Base-by-base conservation (phyloP, 495 filamentous ascomycete genomes). In the Evansstolkia leycettana region DNA sequence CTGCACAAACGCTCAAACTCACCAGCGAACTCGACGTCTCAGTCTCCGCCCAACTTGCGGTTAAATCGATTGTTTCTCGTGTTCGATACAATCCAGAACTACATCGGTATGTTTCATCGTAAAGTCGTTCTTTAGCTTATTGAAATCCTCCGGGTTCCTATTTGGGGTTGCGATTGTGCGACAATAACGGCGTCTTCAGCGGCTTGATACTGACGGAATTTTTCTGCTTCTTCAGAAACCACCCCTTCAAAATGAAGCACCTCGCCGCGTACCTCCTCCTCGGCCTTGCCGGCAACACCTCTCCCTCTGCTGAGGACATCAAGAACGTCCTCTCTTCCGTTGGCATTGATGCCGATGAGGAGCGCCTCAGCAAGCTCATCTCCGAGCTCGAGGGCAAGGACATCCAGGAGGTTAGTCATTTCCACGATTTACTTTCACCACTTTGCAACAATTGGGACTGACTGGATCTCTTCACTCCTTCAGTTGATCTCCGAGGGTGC, bases 231-330 rank as follows among this genome's bases (percentile, higher is more conserved):
- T 2, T 4, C 17, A n/a, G 17, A 19, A 33, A 33, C 31, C 38
- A 33, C 37, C 64, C 48, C 62, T 54, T 65, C 69, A 89, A 79
- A 84, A 98, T 98, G 90, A 98, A 96, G 88, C 80, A 96, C 70
- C 82, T 98, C 70, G 92, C 90, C 60, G 88, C 90, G 57, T 98
- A 94, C 78, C 84, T 98, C 53, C 90, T 98, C 60, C 80, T 95
- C 65, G 69, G 69, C 71, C 77, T 96, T 48, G 90, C 75, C 57
- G 90, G 90, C 70, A 98, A 96, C 73, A 70, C 73, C 69, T 76
- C 76, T 34, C 90, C 90, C 47, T 87, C 84, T 34, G 84, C 81
- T 43, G 67, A 68, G 37, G 88, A 99, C 57, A 70, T 99, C 69
- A 93, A 88, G 75, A 65, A 49, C 38, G 88, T 99, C 54, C 84